Evolutionary conservation across 495 filamentous ascomycete species (phyloP), one percentile per base, ranked within the genome.

Genomic region (Clavariopsis aquatica): DNA sequence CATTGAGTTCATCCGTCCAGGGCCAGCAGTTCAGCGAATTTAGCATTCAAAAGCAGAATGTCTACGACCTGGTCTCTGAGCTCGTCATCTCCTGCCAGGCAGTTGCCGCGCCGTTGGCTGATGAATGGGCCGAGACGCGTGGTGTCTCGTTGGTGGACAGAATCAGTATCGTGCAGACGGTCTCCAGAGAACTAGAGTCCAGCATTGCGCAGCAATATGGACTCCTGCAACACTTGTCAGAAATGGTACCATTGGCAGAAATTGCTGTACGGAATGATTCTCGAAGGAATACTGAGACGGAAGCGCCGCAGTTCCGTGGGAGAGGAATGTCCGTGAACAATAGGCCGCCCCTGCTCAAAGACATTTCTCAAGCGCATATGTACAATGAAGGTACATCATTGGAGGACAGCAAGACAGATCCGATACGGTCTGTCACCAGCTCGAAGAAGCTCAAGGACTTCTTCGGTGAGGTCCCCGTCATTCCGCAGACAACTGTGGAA

Each of bases 81-180:
- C 83, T 98, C 47, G 76, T 97, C 13, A 72, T 96, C 20, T 85
- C 87, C 58, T 96, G 92, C 73, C 93, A 98, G 74, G 85, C 86
- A 8, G 87, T 97, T 12, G 88, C 93, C 12, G 89, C 91, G 15
- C 93, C 95, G 34, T 78, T 98, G 28, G 89, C 87, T 12, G 94
- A 98, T 73, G 94, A 98, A 75, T 98, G 94, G 94, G 85, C 92
- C 22, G 92, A 95, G 69, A 78, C 89, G 13, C 85, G 93, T n/a
- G 91, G 92, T 2, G 90, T 93, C 71, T 89, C 93, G 17, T 80
- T 98, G n/a, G 93, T 96, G 64, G 90, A 92, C 63, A 85, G 93
- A 38, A 72, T 98, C 36, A 89, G 87, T 66, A 85, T 87, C 60
- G 88, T 96, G 56, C 82, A 88, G 46, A 79, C 82, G 27, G 88